Evolutionary conservation across 2,329 filamentous ascomycete species (phyloP).

Genomic region (Fusarium albosuccineum): DNA sequence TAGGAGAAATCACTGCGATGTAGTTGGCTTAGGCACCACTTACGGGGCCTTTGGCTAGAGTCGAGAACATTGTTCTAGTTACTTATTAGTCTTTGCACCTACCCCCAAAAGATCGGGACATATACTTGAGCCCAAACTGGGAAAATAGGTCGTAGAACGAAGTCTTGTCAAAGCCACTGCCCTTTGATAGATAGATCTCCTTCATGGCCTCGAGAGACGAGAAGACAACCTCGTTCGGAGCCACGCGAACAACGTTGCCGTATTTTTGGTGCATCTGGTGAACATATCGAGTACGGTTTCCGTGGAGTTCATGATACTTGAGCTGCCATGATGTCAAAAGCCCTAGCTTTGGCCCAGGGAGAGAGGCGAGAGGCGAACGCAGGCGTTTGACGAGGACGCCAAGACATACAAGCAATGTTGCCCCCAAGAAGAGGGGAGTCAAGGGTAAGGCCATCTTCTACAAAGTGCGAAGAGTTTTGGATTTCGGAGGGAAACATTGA

Average conservation of each 20-base stretch:
- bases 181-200: conserved; percentile 31
- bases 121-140: conserved; percentile 25
- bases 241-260: conserved; percentile 21
- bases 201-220: conserved; percentile 28
- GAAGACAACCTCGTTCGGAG: conserved; percentile 34
- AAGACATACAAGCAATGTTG: background rate
- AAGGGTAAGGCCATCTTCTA: conserved; percentile 9
- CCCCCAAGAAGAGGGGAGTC: background rate
- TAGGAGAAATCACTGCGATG: background rate
- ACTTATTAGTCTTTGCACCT: accelerated
- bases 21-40: background rate
- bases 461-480: too few relatives aligned
- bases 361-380: conserved; percentile 17
- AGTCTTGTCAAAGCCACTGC: conserved; percentile 34
- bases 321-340: conserved; percentile 17
- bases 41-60: conserved; percentile 23
- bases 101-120: accelerated
- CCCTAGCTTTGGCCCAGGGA: conserved; percentile 28
- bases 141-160: conserved; percentile 31
- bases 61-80: conserved; percentile 33
- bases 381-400: conserved; percentile 2
- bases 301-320: conserved; percentile 24
- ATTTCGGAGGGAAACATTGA: background rate
- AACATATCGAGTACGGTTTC: conserved; percentile 27
- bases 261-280: conserved; percentile 23